phyloP scores from a whole-genome alignment of 192 early-diverging fungal genomes.

The Podila minutissima region DNA sequence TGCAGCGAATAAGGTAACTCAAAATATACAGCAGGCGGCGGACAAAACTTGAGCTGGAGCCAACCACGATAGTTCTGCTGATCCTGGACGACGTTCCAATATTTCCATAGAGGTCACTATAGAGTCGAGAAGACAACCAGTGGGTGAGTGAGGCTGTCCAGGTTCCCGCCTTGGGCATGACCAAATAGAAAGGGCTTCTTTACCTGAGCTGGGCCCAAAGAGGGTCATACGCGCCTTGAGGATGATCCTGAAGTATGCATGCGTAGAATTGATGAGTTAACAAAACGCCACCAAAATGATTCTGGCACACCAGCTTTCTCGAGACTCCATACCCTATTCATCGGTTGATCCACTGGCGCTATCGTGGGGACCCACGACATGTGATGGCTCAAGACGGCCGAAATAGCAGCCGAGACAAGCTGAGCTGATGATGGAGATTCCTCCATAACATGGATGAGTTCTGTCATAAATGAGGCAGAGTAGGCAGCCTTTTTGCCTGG shows the following conservation, averaged over 20 bases:
- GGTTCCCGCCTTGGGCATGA: not conserved
- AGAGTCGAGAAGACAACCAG: conserved; percentile 1
- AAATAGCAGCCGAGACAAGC: conserved; percentile 61
- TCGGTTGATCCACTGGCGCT: conserved; percentile 52
- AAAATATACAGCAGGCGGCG: conserved; percentile 61
- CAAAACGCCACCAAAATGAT: not conserved
- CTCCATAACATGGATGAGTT: conserved; percentile 38
- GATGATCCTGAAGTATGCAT: conserved; percentile 11
- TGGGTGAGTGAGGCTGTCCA: not conserved
- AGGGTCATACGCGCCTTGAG: conserved; percentile 61
- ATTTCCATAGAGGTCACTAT: conserved; percentile 61
- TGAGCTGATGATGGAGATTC: conserved; percentile 34
- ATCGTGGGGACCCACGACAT: conserved; percentile 67
- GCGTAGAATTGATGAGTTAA: too few species aligned
- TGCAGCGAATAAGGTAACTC: conserved; percentile 68
- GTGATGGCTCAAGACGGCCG: conserved; percentile 61
- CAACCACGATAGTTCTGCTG: conserved; percentile 63
- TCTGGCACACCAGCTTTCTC: not conserved
- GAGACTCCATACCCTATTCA: conserved; percentile 31
- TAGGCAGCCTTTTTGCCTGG: conserved; percentile 28
- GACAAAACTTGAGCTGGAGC: conserved; percentile 55
- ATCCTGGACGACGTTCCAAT: conserved; percentile 59
- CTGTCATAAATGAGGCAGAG: conserved; percentile 37
- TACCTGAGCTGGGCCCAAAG: conserved; percentile 65
- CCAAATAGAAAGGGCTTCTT: conserved; percentile 8